Base-by-base conservation (phyloP, 2,329 filamentous ascomycete species). In the Verticillium nonalfalfae region DNA sequence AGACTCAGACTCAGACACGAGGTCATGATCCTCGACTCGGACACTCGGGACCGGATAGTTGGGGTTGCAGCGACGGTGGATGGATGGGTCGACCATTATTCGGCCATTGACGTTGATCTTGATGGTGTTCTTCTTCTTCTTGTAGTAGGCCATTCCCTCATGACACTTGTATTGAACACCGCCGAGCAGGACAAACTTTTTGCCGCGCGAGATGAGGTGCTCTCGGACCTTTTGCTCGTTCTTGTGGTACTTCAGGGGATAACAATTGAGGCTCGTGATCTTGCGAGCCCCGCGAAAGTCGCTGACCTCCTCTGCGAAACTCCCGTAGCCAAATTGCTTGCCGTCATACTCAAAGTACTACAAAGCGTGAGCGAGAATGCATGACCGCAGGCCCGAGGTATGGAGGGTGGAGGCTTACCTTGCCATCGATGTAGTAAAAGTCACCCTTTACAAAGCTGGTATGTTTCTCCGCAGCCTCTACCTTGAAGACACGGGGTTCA, bases 31-130 rank as follows among this genome's bases (percentile, higher is more conserved):
- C 67, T 90, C 89, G 0, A 90, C 85, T 58, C 89, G 87, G 60
- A 96, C 87, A 1, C 84, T 81, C 26, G 89, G 91, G 67, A 94
- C 85, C 0, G 84, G 85, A 67, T 96, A 96, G 71, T 96, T 96
- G 1, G 93, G 90, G 66, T 95, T 91, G 72, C 94, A 90, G 38
- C 91, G 85, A 9, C 91, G 86, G 75, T 96, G 93, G 26, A 50
- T 50, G 6, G 45, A 21, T 4, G n/a, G n/a, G 58, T 77, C 75
- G 40, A 77, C 69, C 34, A 77, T 71, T 57, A 76, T 73, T 57
- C 75, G 74, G 13, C 75, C 75, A 3, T 68, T 66, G 56, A 75
- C 68, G 38, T 58, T 39, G 39, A 58, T 58, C 26, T 39, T 39
- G 57, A 58, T 33, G 59, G 72, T 72, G 56, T 68, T 68, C 56